Evolutionary conservation across 2,329 filamentous ascomycete species (phyloP), one percentile per base, ranked within the genome.

Genomic region (Trichoderma breve): DNA sequence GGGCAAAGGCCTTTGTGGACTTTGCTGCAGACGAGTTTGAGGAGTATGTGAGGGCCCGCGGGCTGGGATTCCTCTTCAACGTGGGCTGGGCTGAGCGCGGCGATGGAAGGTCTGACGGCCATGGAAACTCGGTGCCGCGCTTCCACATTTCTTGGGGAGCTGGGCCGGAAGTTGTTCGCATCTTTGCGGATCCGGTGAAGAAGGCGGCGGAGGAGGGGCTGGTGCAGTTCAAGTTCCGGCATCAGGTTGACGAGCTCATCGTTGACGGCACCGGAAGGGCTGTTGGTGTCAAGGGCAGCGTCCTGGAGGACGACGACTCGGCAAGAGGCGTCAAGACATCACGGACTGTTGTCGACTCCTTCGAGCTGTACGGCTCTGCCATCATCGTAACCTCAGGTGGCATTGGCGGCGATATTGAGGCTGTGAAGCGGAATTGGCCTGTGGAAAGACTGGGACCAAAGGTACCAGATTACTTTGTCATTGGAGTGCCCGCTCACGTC

Each of bases 1-100:
- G 89, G 89, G 88, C 89, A n/a, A 84, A 88, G 77, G 88, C 88
- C 0, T 90, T 90, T 79, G 88, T 90, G 68, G 80, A 90, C 79
- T 90, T 91, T 77, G 88, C 89, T 1, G 79, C 86, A 2, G 86
- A 88, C 75, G 86, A 86, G 74, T 85, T 90, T 83, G 88, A 90
- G 80, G 73, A 74, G 28, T 91, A 90, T 72, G 83, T 90, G 73
- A 87, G 86, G 75, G 83, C 79, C 0, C 80, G 82, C 6, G 89
- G 89, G 1, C 75, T 89, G 21, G 82, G 84, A 0, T 89, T 90
- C 73, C 70, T 88, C 36, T 76, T 82, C 63, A 88, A 84, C 71
- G 87, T 90, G 2, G 87, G 86, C 30, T 90, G 89, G 88, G 89
- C 88, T 1, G 88, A 90, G 82, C 82, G 88, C 6, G 89, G 89